A percentile compares a stretch with the other conserved stretches of the same genome.
Evolutionary conservation across 495 filamentous ascomycete species (phyloP).

Genomic region (Tuber microsphaerosporum): DNA sequence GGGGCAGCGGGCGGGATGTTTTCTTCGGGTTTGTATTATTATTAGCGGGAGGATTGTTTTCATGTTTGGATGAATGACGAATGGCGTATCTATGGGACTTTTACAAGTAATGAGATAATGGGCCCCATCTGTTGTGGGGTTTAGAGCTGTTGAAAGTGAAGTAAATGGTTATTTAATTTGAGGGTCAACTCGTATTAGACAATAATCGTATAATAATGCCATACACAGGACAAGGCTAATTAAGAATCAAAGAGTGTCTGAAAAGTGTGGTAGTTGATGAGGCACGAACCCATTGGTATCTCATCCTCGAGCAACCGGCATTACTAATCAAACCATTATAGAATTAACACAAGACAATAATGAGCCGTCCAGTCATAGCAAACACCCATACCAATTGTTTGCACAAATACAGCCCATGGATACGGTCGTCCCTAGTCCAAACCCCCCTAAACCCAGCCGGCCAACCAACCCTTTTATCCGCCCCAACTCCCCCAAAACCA

Average conservation of each 20-base stretch:
- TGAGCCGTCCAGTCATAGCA: not conserved
- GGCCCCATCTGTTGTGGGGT: not conserved
- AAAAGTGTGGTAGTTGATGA: not conserved
- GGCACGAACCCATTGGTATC: not conserved
- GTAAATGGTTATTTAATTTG: not conserved
- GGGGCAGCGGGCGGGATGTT: not conserved
- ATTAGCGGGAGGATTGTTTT: not conserved
- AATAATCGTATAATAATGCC: not conserved
- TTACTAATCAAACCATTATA: not conserved
- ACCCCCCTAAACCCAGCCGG: not conserved
- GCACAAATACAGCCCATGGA: not conserved
- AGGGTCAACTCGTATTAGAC: not conserved
- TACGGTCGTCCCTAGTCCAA: not conserved
- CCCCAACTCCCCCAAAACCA: not conserved
- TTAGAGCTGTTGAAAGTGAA: not conserved
- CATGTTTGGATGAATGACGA: not conserved
- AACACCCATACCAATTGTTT: not conserved
- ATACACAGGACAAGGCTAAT: not conserved
- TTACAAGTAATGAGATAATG: not conserved
- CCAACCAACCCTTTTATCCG: slow-evolving; percentile 1
- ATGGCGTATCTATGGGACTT: not conserved
- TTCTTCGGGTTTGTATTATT: not conserved
- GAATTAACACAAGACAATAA: not conserved
- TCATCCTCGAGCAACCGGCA: not conserved
- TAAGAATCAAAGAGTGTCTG: not conserved